Percentiles rank a stretch among this genome's conserved stretches.
These are phyloP conservation scores for Panaeolus cyanescens DNA, from an alignment of 768 basidiomycete species.

Conservation along the genomic window DNA sequence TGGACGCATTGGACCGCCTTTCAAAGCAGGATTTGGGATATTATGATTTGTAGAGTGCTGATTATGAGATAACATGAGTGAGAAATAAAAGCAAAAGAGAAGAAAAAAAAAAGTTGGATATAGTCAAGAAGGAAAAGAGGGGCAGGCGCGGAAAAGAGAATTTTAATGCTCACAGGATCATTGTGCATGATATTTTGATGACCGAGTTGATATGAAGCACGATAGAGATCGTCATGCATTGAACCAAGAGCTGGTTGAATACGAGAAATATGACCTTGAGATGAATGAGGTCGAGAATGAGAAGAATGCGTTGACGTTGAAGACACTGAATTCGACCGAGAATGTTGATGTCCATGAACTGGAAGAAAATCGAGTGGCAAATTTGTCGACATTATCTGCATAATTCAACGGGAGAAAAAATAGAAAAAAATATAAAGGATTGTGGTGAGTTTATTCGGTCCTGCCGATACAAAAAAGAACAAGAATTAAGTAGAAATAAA, in stretches of 20 bases:
- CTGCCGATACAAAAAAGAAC: constrained; percentile 17
- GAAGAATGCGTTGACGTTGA: constrained; percentile 75
- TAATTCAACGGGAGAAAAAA: constrained; percentile 52
- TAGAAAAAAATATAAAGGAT: constrained; percentile 22
- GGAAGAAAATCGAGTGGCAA: constrained; percentile 75
- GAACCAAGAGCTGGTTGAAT: constrained; percentile 52
- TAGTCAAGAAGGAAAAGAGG: constrained; percentile 7
- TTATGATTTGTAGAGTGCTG: constrained; percentile 74
- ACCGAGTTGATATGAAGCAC: constrained; percentile 59
- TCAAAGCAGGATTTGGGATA: constrained; percentile 73
- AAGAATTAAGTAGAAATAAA: constrained; percentile 22
- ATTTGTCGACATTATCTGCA: constrained; percentile 69
- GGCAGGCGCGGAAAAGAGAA: constrained; percentile 12
- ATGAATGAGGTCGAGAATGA: constrained; percentile 76
- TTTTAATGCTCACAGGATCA: constrained; percentile 42
- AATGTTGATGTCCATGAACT: constrained; percentile 55
- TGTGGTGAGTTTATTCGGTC: constrained; percentile 19
- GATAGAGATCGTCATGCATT: constrained; percentile 70
- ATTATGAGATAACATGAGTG: constrained; percentile 22
- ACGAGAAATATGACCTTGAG: constrained; percentile 62
- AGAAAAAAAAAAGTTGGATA: constrained; percentile 10
- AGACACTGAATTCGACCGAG: constrained; percentile 77
- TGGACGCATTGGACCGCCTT: constrained; percentile 72
- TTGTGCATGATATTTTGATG: constrained; percentile 45
- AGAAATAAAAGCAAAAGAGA: constrained; percentile 7